Evolutionary conservation across 2,329 filamentous ascomycete genomes (phyloP), one percentile per base, ranked within the genome.

Genomic region (Xylaria digitata): DNA sequence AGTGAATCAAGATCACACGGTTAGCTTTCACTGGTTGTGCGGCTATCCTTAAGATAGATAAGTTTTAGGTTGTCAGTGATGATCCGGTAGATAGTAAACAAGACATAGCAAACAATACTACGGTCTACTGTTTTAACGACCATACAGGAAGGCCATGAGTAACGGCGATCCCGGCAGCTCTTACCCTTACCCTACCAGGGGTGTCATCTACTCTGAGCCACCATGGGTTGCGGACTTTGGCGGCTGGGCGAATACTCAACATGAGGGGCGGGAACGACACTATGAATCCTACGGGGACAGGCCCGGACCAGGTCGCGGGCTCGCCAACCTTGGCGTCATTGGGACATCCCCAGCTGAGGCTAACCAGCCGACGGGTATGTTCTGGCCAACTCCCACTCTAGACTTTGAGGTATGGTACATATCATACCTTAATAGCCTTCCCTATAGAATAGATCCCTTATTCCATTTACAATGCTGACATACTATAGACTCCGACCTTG

Each of bases 161-260:
- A 9, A 1, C 50, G 21, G 37, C 15, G 43, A 48, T 21, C 52
- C 32, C 9, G n/a, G 42, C 7, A 42, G 43, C 1, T n/a, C 21
- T 42, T 63, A 42, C n/a, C 61, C 52, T 5, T 63, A 63, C 23
- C 53, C 43, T 32, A 57, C 45, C 23, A 42, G 42, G 45, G 43
- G 52, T n/a, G 34, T 32, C 17, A 23, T 4, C 21, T 63, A 57
- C 32, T 23, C 21, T 8, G 11, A 19, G 17, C 53, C 61, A 17
- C 52, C 52, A 11, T 50, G 26, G n/a, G 34, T 15, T 11, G 45
- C 17, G 7, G 43, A 56, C 43, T 42, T 34, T 23, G n/a, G 9
- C 37, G 23, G 21, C 26, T 11, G 34, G 34, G 34, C 34, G 34
- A 37, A 37, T 37, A 2, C 8, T 37, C 34, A 37, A 13, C 8